These are phyloP conservation scores for Coniferiporia weirii DNA, from an alignment of 1,284 basidiomycete species.

Conservation along the genomic window DNA sequence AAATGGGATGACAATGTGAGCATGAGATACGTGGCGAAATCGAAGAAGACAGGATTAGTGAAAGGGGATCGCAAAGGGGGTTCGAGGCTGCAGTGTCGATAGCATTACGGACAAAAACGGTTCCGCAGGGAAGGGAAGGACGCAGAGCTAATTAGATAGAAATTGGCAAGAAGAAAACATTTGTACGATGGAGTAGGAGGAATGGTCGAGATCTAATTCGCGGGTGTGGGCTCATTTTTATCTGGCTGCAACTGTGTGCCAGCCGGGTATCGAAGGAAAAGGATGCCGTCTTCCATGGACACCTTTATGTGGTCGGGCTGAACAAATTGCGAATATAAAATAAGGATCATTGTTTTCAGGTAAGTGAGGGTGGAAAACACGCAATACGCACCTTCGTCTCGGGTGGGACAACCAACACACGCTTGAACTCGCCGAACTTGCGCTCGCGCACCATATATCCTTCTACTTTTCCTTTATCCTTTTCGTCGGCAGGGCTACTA, in stretches of 20 bases:
- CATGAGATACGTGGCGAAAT: neutral
- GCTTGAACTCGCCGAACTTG: constrained; percentile 45
- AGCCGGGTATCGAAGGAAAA: constrained; percentile 41
- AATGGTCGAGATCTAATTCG: neutral
- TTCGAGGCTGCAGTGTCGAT: neutral
- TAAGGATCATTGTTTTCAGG: too few species aligned
- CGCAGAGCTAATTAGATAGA: neutral
- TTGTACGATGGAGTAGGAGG: neutral
- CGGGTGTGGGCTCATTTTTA: neutral
- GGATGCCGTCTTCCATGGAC: constrained; percentile 44
- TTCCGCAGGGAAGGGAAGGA: neutral
- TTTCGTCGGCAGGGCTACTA: constrained; percentile 18
- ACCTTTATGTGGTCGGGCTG: constrained; percentile 45
- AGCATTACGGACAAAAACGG: neutral
- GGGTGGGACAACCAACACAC: constrained; percentile 51
- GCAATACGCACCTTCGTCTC: constrained; percentile 46
- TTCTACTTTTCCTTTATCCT: constrained; percentile 29
- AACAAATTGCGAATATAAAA: neutral
- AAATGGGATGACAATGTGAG: neutral
- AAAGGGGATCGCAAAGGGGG: neutral
- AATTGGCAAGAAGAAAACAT: too few species aligned
- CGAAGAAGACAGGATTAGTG: neutral
- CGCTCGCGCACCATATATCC: constrained; percentile 39
- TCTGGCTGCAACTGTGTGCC: constrained; percentile 22
- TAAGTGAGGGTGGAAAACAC: neutral